Evolutionary conservation across 2,329 filamentous ascomycete genomes (phyloP).

Genomic region (Colletotrichum sp.): DNA sequence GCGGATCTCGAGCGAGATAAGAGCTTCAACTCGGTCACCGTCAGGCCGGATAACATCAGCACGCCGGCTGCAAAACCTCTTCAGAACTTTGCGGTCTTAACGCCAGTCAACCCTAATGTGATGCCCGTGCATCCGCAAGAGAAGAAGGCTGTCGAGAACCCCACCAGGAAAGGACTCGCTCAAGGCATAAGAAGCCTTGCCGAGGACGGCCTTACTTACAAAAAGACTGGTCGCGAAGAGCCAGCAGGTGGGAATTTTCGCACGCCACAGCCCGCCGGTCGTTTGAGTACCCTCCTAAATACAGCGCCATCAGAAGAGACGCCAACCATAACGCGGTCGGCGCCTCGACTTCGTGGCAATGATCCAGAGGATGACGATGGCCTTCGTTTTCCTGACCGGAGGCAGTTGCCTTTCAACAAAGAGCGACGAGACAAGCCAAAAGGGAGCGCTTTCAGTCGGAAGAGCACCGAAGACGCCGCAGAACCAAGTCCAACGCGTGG

Average conservation of each 20-base stretch:
- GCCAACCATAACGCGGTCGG: slow-evolving; percentile 29
- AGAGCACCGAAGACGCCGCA: background rate
- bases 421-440: slow-evolving; percentile 13
- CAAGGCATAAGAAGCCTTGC: slow-evolving; percentile 48
- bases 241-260: slow-evolving; percentile 15
- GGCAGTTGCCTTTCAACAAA: slow-evolving; percentile 46
- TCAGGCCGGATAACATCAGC: slow-evolving; percentile 4
- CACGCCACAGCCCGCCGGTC: slow-evolving; percentile 26
- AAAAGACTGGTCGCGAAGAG: slow-evolving; percentile 8
- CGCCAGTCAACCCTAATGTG: slow-evolving; percentile 41
- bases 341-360: slow-evolving; percentile 25
- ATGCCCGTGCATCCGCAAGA: slow-evolving; percentile 25
- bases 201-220: slow-evolving; percentile 50
- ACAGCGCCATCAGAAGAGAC: slow-evolving; percentile 27
- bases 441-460: background rate
- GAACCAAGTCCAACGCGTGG: background rate
- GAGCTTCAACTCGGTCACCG: background rate
- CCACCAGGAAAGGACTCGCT: slow-evolving; percentile 29
- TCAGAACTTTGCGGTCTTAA: slow-evolving; percentile 34
- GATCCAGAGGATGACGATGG: slow-evolving; percentile 24
- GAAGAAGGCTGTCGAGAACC: slow-evolving; percentile 22
- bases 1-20: background rate
- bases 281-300: slow-evolving; percentile 39
- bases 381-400: slow-evolving; percentile 41
- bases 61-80: slow-evolving; percentile 24